Evolutionary conservation across 1,284 basidiomycete genomes (phyloP), one percentile per base, ranked within the genome.

Genomic region (Ganoderma boninense): DNA sequence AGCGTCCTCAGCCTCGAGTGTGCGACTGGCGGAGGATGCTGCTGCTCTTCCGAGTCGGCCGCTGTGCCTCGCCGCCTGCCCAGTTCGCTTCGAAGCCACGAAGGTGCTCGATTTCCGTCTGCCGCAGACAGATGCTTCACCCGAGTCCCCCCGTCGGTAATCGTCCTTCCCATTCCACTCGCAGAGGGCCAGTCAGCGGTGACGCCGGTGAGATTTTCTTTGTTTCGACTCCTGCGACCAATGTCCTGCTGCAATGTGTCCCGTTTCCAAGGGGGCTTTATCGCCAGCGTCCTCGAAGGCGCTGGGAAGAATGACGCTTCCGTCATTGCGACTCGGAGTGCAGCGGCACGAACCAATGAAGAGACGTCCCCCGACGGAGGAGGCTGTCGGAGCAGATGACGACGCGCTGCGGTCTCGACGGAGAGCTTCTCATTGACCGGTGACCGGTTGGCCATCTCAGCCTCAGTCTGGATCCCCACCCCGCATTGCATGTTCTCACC

Each of bases 361-460:
- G 16, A 16, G 29, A 18, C 54, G 6, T 35, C 32, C 29, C 29
- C 29, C 29, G 32, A 16, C 54, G 29, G 26, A 3, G 42, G 43
- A 26, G n/a, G 61, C 35, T 26, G 61, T 26, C 43, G 43, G 29
- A 46, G 62, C 18, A 32, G 7, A n/a, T 16, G 59, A 6, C 29
- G 29, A 32, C 29, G 29, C 23, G 59, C 59, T 38, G 59, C 38
- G 59, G 61, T 43, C 38, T 40, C n/a, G 61, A 62, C 42, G 61
- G 29, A 44, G 23, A 57, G 54, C 54, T 35, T 57, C 29, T 57
- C 54, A 14, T 52, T 52, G n/a, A 23, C 23, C n/a, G n/a, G n/a
- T 4, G 29, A 32, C 29, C 29, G 29, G 29, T 16, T 35, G 38
- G 10, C 38, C 38, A 38, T 38, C 38, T 38, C 38, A 38, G 38